phyloP scores from a whole-genome alignment of 208 protist genomes.

The Acanthamoeba quina region DNA sequence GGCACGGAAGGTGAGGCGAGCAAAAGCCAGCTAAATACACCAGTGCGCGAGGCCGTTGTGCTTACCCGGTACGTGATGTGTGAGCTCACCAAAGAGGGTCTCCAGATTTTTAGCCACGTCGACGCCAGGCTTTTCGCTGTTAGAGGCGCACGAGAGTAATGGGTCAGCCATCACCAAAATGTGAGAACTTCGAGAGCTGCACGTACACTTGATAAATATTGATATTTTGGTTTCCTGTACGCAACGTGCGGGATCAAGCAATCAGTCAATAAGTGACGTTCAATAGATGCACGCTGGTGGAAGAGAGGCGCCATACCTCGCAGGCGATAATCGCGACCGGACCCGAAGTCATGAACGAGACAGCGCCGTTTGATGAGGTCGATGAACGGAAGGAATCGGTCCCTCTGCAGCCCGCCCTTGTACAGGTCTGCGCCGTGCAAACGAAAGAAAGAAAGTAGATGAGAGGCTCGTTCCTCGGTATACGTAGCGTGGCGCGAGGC shows the following conservation, averaged over 20 bases:
- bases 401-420: constrained; percentile 94
- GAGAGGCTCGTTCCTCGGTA: neutral
- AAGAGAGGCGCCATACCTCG: constrained; percentile 79
- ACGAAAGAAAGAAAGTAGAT: constrained; percentile 78
- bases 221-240: constrained; percentile 35
- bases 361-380: constrained; percentile 94
- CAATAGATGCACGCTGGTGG: no score
- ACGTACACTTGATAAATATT: constrained; percentile 65
- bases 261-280: neutral
- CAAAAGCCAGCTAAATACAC: constrained; percentile 37
- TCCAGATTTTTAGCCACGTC: constrained; percentile 91
- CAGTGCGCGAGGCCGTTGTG: constrained; percentile 67
- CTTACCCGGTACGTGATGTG: constrained; percentile 89
- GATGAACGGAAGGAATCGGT: constrained; percentile 96
- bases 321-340: constrained; percentile 95
- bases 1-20: constrained; percentile 88
- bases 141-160: neutral
- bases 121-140: constrained; percentile 3
- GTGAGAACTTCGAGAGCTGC: neutral
- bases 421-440: constrained; percentile 92
- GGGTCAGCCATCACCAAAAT: neutral
- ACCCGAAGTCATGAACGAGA: constrained; percentile 93
- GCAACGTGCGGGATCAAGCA: neutral
- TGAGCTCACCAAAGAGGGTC: constrained; percentile 91
- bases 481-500: neutral